These are phyloP conservation scores for Pseudocercospora eumusae DNA, from an alignment of 2,329 filamentous ascomycete species.

Conservation along the genomic window DNA sequence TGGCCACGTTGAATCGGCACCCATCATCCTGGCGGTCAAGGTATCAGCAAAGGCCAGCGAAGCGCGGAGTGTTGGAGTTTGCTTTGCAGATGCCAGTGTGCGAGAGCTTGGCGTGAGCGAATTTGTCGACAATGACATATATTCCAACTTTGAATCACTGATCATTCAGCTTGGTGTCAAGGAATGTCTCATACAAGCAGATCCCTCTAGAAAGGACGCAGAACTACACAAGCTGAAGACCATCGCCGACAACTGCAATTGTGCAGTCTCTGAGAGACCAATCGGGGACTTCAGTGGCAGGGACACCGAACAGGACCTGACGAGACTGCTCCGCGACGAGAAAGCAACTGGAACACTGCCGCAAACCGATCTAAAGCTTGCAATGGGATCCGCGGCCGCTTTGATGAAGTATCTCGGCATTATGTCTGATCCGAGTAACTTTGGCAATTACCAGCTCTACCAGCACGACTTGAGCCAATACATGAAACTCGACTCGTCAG, in stretches of 20 bases:
- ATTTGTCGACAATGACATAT: conserved; percentile 97
- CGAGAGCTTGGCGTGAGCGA: conserved; percentile 94
- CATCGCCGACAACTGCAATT: conserved; percentile 89
- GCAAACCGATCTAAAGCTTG: conserved; percentile 88
- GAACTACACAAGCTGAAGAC: conserved; percentile 84
- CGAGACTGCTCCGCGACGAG: conserved; percentile 84
- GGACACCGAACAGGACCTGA: conserved; percentile 94
- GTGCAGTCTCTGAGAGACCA: conserved; percentile 81
- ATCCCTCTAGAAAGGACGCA: conserved; percentile 77
- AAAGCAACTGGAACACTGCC: conserved; percentile 73
- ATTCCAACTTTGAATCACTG: conserved; percentile 95
- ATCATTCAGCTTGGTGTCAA: conserved; percentile 95
- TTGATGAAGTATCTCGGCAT: conserved; percentile 92
- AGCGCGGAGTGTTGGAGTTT: conserved; percentile 84
- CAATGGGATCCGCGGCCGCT: conserved; percentile 91
- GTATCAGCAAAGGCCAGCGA: conserved; percentile 84
- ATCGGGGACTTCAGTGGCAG: conserved; percentile 77
- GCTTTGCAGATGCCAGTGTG: conserved; percentile 96
- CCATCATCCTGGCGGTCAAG: conserved; percentile 94
- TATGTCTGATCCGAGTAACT: conserved; percentile 88
- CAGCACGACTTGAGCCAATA: conserved; percentile 96
- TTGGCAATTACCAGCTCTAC: conserved; percentile 94
- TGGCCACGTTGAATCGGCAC: conserved; percentile 80
- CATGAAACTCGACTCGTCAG: conserved; percentile 97
- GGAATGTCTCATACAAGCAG: conserved; percentile 83